Evolutionary conservation across 108 stramenopile species (phyloP).

Genomic region (Schizochytrium sp.): DNA sequence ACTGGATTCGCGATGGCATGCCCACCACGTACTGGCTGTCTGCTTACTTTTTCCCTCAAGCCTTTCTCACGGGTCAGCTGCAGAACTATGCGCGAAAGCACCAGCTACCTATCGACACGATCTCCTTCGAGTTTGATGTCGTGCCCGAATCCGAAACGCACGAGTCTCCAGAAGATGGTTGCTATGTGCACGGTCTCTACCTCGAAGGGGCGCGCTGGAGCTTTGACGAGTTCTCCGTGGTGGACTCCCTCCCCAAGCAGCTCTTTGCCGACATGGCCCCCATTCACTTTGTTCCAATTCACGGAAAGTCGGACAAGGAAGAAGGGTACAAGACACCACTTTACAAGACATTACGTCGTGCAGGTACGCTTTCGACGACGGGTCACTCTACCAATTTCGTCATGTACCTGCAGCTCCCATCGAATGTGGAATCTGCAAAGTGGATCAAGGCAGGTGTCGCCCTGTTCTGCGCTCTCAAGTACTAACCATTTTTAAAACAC

Average conservation of each 20-base stretch:
- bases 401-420: constrained; percentile 47
- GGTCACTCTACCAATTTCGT: constrained; percentile 55
- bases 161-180: constrained; percentile 31
- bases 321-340: constrained; percentile 24
- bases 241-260: constrained; percentile 46
- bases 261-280: constrained; percentile 41
- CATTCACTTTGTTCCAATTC: background rate
- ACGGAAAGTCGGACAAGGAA: background rate
- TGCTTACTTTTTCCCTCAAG: constrained; percentile 54
- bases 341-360: constrained; percentile 40
- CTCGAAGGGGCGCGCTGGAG: constrained; percentile 53
- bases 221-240: constrained; percentile 8
- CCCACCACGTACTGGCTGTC: constrained; percentile 48
- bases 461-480: constrained; percentile 53
- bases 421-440: constrained; percentile 40
- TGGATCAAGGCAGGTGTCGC: constrained; percentile 67
- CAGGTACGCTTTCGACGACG: constrained; percentile 56
- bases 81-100: constrained; percentile 48
- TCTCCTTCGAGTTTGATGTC: constrained; percentile 42
- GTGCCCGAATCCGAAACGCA: background rate
- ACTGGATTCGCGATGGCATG: constrained; percentile 41
- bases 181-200: constrained; percentile 49
- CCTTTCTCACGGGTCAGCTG: constrained; percentile 50
- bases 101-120: constrained; percentile 47
- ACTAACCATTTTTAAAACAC: constrained; percentile 17